Evolutionary conservation across 805 yeast genomes (phyloP), one percentile per base, ranked within the genome.

Genomic region (Ogataea ganodermae): DNA sequence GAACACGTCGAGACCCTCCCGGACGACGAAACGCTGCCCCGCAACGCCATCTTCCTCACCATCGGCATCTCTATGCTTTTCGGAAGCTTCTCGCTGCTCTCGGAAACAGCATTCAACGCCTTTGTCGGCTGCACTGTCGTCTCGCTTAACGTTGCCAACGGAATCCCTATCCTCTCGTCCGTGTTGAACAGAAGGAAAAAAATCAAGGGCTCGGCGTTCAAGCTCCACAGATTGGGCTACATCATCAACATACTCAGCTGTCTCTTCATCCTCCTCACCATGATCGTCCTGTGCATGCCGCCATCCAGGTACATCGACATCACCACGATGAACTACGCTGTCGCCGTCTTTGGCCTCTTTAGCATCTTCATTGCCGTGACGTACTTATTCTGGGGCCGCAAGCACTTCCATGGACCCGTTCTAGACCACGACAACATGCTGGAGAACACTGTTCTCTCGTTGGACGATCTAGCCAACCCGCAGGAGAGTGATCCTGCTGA

Each of bases 111-210:
- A 0, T 85, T 88, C 65, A 84, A 84, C 63, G 90, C 95, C 3
- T 87, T 88, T 63, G 80, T 87, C 69, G 94, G 95, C 0, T 83
- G 91, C 14, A 83, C 92, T 8, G 94, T 89, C 2, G 75, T 87
- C 17, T 78, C 89, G 2, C 69, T 88, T 49, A 83, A 89, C 42
- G 72, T 86, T 24, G 89, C 94, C 2, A 84, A 89, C 51, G 82
- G 89, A 3, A 80, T 88, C 13, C 96, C 96, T 2, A 82, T 87
- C 21, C 55, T 83, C 0, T 72, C 83, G n/a, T 76, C 81, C 3
- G 59, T 86, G 60, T 59, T 84, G 20, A 78, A 83, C 50, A 79
- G 78, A 45, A 67, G 94, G 46, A 66, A 70, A 40, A 82, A 83
- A 49, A 73, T 86, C 27, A 75, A 78, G 55, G 89, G 89, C 36